Conservation (phyloP, 164 flowering plant genomes). For the Macadamia integrifolia region DNA sequence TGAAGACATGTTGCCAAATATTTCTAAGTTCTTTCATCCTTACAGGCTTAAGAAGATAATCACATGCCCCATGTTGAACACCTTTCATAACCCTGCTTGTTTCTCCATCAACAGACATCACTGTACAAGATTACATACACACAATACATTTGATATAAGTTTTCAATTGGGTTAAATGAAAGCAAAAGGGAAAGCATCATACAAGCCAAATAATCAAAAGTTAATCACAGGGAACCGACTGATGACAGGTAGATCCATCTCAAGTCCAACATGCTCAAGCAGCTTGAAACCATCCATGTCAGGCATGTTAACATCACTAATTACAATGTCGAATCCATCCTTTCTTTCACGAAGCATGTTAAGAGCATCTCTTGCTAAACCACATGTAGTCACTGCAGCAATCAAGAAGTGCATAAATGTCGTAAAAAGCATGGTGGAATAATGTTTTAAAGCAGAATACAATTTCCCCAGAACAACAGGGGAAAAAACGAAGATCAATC, state of each 20-base stretch:
- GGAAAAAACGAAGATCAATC: background rate
- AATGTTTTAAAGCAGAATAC: background rate
- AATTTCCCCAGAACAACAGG: background rate
- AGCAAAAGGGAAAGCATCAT: background rate
- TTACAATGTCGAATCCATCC: constrained; percentile 28
- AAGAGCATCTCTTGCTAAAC: constrained; percentile 24
- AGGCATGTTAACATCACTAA: constrained; percentile 35
- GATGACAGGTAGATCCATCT: constrained; percentile 32
- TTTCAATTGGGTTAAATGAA: background rate
- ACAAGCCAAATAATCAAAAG: background rate
- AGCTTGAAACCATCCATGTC: constrained; percentile 37
- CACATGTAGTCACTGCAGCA: constrained; percentile 29
- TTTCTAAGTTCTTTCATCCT: constrained; percentile 94
- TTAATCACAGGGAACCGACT: constrained; percentile 14
- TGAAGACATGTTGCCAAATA: constrained; percentile 95
- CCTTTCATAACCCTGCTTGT: constrained; percentile 98
- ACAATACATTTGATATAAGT: constrained; percentile 3
- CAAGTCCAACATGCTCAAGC: constrained; percentile 26
- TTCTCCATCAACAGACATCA: constrained; percentile 99
- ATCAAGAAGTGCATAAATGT: background rate
- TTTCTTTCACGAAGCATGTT: constrained; percentile 22
- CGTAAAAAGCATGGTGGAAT: background rate
- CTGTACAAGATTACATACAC: constrained; percentile 29
- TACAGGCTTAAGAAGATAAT: constrained; percentile 93
- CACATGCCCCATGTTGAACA: constrained; percentile 97